phyloP scores from a whole-genome alignment of 345 rosid species.

The Gossypium mustelinum region DNA sequence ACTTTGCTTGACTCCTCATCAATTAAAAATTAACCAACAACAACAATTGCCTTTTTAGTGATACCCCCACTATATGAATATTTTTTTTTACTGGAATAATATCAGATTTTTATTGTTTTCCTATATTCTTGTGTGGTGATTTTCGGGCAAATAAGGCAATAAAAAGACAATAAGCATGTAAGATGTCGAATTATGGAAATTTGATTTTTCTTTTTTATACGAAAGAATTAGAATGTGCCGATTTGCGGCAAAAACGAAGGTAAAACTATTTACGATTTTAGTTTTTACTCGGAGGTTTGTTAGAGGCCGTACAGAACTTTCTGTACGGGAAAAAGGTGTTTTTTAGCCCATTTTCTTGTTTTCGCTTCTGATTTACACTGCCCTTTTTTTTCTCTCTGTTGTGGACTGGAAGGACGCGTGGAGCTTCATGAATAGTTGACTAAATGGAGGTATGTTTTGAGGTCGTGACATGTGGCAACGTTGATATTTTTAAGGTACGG shows the following conservation, averaged over 20 bases:
- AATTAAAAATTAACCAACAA: background rate
- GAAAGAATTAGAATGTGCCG: background rate
- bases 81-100: background rate
- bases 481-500: conserved; percentile 48
- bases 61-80: background rate
- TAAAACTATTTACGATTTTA: background rate
- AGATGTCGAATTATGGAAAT: background rate
- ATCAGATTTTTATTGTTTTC: background rate
- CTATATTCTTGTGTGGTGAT: too few relatives aligned
- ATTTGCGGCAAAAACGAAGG: background rate
- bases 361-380: background rate
- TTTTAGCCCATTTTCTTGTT: background rate
- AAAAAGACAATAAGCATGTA: background rate
- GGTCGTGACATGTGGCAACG: conserved; percentile 80
- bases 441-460: conserved; percentile 69
- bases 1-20: background rate
- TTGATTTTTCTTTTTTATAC: background rate
- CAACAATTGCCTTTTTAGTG: background rate
- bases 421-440: conserved; percentile 70
- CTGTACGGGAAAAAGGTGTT: background rate
- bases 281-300: background rate
- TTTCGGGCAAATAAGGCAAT: too few relatives aligned
- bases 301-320: background rate
- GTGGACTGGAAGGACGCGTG: conserved; percentile 38
- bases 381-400: background rate